phyloP scores from a whole-genome alignment of 2,329 filamentous ascomycete species.

The Colletotrichum endophyticum region DNA sequence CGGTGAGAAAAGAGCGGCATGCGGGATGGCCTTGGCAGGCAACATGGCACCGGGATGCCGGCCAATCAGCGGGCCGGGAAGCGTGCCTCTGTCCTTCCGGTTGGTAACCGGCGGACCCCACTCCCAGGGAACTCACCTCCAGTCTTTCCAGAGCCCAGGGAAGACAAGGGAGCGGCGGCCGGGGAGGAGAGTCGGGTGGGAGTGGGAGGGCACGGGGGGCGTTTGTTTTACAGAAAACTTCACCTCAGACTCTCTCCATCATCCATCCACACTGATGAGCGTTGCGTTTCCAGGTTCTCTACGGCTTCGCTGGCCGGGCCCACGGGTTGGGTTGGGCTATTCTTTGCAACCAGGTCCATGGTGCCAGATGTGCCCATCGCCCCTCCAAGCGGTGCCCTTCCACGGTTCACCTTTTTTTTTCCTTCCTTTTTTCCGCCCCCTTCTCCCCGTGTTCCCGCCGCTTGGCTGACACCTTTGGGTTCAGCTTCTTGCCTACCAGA shows the following conservation, averaged over 20 bases:
- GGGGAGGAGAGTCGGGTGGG: not conserved
- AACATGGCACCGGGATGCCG: conserved; percentile 8
- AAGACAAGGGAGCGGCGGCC: not conserved
- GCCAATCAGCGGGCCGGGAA: conserved; percentile 6
- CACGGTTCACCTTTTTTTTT: not conserved
- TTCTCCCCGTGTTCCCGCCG: not conserved
- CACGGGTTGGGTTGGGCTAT: not conserved
- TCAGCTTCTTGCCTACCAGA: not conserved
- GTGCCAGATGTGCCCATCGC: not conserved
- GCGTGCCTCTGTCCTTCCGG: conserved; percentile 15
- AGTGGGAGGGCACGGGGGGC: not conserved
- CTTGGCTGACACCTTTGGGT: not conserved
- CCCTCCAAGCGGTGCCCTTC: not conserved
- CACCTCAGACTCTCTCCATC: not conserved
- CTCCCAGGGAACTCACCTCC: not conserved
- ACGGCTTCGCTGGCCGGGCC: not conserved
- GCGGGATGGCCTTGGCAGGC: conserved; percentile 9
- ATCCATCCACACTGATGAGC: not conserved
- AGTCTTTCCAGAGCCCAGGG: not conserved
- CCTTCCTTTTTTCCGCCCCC: not conserved
- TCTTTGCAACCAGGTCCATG: not conserved
- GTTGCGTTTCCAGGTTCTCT: not conserved
- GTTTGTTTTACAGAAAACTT: not conserved
- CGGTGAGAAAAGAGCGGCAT: conserved; percentile 21
- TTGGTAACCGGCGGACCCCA: conserved; percentile 13